Conservation (phyloP, 148 eudicot species). For the Oxyria digyna region DNA sequence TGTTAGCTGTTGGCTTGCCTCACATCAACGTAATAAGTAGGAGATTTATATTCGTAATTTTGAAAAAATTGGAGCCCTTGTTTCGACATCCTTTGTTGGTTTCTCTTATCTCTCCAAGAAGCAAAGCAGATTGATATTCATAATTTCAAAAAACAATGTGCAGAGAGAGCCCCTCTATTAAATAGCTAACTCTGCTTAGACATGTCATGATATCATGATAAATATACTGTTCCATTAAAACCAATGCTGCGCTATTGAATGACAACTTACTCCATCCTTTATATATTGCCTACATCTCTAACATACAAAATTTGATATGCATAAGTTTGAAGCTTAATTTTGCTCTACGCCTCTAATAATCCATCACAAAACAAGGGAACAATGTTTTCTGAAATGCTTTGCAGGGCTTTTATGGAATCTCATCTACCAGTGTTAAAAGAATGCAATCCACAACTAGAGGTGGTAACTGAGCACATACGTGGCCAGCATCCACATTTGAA, state of each 20-base stretch:
- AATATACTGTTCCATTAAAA: not conserved
- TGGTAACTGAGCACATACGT: slow-evolving; percentile 65
- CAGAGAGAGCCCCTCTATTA: too few relatives aligned
- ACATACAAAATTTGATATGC: not conserved
- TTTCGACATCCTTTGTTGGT: too few relatives aligned
- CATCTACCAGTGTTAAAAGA: slow-evolving; percentile 57
- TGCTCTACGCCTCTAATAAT: not conserved
- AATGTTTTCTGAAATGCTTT: not conserved
- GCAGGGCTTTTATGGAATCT: slow-evolving; percentile 17
- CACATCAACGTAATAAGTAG: too few relatives aligned
- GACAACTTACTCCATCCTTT: not conserved
- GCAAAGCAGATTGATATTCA: too few relatives aligned
- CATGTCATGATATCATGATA: not conserved
- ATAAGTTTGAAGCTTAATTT: not conserved
- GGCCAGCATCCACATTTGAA: slow-evolving; percentile 83
- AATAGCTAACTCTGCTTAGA: too few relatives aligned
- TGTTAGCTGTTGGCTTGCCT: too few relatives aligned
- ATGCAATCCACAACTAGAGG: slow-evolving; percentile 75
- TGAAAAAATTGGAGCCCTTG: too few relatives aligned
- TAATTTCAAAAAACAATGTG: too few relatives aligned
- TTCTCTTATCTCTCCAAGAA: too few relatives aligned
- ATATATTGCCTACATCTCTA: not conserved
- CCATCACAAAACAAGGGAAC: not conserved
- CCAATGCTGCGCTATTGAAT: not conserved
- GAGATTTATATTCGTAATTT: too few relatives aligned